phyloP scores from a whole-genome alignment of 345 rosid species.

The Brassica cretica region DNA sequence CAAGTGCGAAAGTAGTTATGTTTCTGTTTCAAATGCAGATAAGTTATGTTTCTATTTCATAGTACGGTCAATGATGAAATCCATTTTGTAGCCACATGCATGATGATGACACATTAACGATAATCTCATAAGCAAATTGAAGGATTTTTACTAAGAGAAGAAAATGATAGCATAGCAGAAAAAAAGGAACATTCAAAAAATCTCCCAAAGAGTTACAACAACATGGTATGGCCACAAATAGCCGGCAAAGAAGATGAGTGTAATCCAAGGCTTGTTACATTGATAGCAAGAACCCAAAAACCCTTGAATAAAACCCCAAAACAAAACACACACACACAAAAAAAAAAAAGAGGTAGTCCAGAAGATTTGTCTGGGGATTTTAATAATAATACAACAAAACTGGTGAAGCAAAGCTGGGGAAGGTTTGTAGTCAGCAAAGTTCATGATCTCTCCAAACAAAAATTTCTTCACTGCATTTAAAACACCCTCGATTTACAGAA shows the following conservation, averaged over 20 bases:
- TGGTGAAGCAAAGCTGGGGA: conserved; percentile 33
- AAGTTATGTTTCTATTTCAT: background rate
- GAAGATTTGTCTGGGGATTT: conserved; percentile 26
- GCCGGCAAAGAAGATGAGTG: conserved; percentile 27
- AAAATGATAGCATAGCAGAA: background rate
- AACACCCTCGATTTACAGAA: conserved; percentile 36
- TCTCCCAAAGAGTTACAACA: conserved; percentile 30
- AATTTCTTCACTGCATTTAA: conserved; percentile 32
- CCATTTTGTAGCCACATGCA: background rate
- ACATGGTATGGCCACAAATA: conserved; percentile 31
- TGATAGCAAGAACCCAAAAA: conserved; percentile 39
- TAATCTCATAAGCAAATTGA: background rate
- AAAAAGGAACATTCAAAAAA: conserved; percentile 18
- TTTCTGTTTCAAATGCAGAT: background rate
- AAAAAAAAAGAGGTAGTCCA: background rate
- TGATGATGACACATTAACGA: background rate
- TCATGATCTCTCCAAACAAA: conserved; percentile 34
- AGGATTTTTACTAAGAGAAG: background rate
- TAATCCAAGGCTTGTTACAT: conserved; percentile 39
- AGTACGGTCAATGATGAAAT: background rate
- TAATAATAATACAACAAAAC: conserved; percentile 42
- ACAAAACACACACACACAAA: background rate
- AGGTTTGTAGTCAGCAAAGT: conserved; percentile 28
- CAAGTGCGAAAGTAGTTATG: background rate
- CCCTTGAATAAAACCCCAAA: conserved; percentile 33